These are phyloP conservation scores for Fusarium sp. DNA, from an alignment of 2,329 filamentous ascomycete species.

Conservation along the genomic window DNA sequence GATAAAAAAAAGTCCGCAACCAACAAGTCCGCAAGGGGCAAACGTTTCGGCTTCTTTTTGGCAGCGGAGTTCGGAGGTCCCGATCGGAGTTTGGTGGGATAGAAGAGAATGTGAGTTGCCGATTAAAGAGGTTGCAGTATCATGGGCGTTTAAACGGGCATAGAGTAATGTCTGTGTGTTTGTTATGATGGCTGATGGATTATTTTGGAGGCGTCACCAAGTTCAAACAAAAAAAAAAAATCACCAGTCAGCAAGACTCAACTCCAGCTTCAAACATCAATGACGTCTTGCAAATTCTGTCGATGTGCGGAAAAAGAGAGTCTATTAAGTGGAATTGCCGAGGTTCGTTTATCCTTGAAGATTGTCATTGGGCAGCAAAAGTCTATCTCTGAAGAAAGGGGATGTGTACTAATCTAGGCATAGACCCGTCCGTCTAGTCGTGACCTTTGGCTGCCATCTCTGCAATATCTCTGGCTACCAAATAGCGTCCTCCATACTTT, in stretches of 20 bases:
- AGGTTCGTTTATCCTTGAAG: background rate
- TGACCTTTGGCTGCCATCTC: background rate
- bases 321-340: conserved; percentile 19
- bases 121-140: background rate
- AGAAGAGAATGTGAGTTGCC: background rate
- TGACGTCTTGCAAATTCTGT: conserved; percentile 26
- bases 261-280: background rate
- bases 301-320: background rate
- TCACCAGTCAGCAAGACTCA: background rate
- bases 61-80: background rate
- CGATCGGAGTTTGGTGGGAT: conserved; percentile 13
- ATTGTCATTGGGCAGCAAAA: background rate
- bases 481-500: background rate
- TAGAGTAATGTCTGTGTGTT: too few species aligned
- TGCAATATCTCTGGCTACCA: background rate
- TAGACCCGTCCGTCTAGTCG: background rate
- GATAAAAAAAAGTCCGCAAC: background rate
- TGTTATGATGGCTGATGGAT: background rate
- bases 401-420: background rate
- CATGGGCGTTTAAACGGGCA: background rate
- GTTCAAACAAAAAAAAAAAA: background rate
- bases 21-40: background rate
- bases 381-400: background rate
- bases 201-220: background rate
- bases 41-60: background rate